Conservation (phyloP, 2,329 filamentous ascomycete species). For the Fusarium redolens region DNA sequence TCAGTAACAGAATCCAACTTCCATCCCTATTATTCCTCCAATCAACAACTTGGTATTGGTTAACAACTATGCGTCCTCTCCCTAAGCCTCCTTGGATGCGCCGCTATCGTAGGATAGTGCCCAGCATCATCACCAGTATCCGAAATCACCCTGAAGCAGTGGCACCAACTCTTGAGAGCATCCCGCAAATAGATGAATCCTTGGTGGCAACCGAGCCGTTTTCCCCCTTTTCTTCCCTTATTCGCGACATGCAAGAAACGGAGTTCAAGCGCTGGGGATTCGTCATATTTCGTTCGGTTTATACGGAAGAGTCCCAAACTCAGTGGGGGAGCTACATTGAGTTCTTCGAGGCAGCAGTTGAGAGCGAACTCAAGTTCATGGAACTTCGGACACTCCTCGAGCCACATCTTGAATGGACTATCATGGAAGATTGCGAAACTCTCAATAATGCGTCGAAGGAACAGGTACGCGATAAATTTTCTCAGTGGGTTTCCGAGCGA, state of each 20-base stretch:
- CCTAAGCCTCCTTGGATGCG: neutral
- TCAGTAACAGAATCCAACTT: neutral
- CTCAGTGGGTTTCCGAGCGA: neutral
- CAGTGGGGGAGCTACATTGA: conserved; percentile 26
- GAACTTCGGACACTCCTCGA: neutral
- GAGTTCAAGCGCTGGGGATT: conserved; percentile 5
- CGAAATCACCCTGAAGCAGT: neutral
- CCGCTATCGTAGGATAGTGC: neutral
- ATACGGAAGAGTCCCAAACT: neutral
- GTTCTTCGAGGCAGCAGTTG: conserved; percentile 16
- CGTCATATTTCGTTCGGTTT: conserved; percentile 10
- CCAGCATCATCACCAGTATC: conserved; percentile 15
- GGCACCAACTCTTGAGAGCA: conserved; percentile 18
- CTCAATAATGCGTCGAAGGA: conserved; percentile 6
- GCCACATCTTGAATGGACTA: conserved; percentile 4
- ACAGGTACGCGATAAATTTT: neutral
- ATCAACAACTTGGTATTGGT: neutral
- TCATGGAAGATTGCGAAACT: conserved; percentile 1
- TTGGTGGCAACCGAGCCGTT: neutral
- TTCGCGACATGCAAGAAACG: neutral
- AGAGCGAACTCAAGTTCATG: neutral
- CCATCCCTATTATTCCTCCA: neutral
- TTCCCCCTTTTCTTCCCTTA: neutral
- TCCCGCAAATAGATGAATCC: neutral
- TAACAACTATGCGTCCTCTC: conserved; percentile 8